These are phyloP conservation scores for Leishmania turanica DNA, from an alignment of 208 protist genomes.

Conservation along the genomic window DNA sequence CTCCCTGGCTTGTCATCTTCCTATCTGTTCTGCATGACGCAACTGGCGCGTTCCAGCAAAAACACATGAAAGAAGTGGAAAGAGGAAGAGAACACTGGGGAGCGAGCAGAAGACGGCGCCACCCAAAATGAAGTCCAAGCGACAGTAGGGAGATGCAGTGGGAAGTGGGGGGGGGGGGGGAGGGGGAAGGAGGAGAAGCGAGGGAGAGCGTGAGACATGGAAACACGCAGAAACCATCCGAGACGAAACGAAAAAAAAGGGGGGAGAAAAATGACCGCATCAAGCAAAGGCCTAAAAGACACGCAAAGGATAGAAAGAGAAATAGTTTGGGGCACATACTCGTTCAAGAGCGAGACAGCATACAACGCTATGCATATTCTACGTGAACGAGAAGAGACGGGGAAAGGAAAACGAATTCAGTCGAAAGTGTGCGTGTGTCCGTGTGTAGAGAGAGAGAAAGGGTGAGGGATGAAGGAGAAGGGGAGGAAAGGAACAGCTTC, in stretches of 20 bases:
- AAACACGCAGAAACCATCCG: neutral
- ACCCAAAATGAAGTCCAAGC: neutral
- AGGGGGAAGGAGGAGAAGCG: neutral
- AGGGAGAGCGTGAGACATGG: neutral
- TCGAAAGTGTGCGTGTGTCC: neutral
- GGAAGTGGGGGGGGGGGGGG: neutral
- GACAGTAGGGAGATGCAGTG: conserved; percentile 4
- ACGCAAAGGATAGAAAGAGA: neutral
- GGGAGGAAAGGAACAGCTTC: neutral
- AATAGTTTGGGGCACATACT: too few species aligned
- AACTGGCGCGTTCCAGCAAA: neutral
- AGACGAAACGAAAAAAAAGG: neutral
- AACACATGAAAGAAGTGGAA: neutral
- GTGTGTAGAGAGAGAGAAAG: neutral
- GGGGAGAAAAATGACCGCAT: neutral
- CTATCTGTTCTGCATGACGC: neutral
- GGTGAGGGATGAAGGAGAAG: too few species aligned
- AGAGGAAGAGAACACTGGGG: neutral
- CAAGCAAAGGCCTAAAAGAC: neutral
- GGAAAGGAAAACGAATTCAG: neutral
- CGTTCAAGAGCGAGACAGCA: too few species aligned
- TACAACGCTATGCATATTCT: neutral
- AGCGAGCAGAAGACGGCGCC: too few species aligned
- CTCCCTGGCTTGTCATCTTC: neutral
- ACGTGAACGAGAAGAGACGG: neutral